phyloP scores from a whole-genome alignment of 345 rosid species.

The Aurinia saxatilis region DNA sequence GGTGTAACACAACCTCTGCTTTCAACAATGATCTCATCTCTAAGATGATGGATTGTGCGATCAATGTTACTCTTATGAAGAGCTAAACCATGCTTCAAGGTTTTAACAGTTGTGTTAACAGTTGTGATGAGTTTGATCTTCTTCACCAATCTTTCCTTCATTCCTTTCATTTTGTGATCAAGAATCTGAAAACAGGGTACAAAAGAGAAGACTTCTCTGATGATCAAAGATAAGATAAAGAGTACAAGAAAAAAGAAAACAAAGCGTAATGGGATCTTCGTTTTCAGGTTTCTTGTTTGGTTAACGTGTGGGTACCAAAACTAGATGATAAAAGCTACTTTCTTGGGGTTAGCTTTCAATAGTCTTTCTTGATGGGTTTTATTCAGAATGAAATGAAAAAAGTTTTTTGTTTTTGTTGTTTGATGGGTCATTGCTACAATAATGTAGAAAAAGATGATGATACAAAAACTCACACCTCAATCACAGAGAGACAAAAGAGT shows the following conservation, averaged over 20 bases:
- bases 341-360: slow-evolving; percentile 20
- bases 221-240: slow-evolving; percentile 19
- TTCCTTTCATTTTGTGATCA: slow-evolving; percentile 46
- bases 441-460: slow-evolving; percentile 4
- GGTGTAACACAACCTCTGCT: slow-evolving; percentile 17
- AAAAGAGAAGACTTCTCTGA: slow-evolving; percentile 2
- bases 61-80: slow-evolving; percentile 30
- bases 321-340: slow-evolving; percentile 23
- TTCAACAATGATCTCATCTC: slow-evolving; percentile 22
- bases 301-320: slow-evolving; percentile 27
- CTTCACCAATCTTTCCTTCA: slow-evolving; percentile 61
- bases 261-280: slow-evolving; percentile 5
- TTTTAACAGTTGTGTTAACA: slow-evolving; percentile 24
- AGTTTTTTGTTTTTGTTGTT: neutral
- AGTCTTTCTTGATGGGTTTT: slow-evolving; percentile 26
- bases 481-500: slow-evolving; percentile 7
- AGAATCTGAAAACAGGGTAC: slow-evolving; percentile 8
- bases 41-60: slow-evolving; percentile 24
- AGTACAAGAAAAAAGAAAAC: neutral
- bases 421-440: slow-evolving; percentile 25
- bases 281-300: slow-evolving; percentile 20
- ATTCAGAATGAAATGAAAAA: neutral
- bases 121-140: slow-evolving; percentile 48
- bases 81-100: slow-evolving; percentile 41
- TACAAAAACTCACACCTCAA: slow-evolving; percentile 1